Conservation (phyloP, 495 filamentous ascomycete species). For the Daldinia childiae region DNA sequence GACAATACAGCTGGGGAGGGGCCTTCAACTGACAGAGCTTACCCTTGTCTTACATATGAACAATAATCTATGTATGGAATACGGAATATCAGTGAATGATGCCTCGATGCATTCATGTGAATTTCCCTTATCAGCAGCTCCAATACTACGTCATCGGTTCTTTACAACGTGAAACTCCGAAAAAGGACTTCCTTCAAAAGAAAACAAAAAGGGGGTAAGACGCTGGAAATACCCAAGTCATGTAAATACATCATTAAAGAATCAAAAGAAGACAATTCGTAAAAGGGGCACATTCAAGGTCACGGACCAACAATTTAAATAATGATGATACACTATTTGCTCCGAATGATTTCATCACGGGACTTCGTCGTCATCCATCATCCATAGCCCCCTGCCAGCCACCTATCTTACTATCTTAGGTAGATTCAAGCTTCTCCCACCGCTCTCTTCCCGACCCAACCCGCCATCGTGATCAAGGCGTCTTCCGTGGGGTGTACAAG, state of each 20-base stretch:
- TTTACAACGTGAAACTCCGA: constrained; percentile 23
- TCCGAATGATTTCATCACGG: constrained; percentile 39
- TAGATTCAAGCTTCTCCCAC: constrained; percentile 14
- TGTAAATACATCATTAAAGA: background rate
- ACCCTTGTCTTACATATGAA: constrained; percentile 19
- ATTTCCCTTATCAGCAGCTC: constrained; percentile 7
- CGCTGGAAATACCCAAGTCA: background rate
- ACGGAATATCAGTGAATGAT: background rate
- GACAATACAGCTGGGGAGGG: constrained; percentile 19
- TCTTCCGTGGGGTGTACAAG: constrained; percentile 19
- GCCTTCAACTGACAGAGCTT: background rate
- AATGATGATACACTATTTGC: background rate
- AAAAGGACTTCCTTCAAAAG: background rate
- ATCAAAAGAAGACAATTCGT: background rate
- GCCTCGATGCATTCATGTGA: constrained; percentile 33
- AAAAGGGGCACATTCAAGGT: background rate
- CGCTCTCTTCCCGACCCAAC: constrained; percentile 3
- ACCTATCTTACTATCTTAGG: constrained; percentile 4
- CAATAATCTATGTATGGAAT: background rate
- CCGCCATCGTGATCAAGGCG: constrained; percentile 22
- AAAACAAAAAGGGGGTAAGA: background rate
- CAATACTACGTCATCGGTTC: constrained; percentile 30
- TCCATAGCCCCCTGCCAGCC: constrained; percentile 22
- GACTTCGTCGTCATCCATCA: constrained; percentile 26
- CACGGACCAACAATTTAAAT: background rate